Percentiles rank a stretch among this genome's conserved stretches.
These are phyloP conservation scores for Arxiozyma heterogenica DNA, from an alignment of 1,139 yeast species.

Conservation along the genomic window DNA sequence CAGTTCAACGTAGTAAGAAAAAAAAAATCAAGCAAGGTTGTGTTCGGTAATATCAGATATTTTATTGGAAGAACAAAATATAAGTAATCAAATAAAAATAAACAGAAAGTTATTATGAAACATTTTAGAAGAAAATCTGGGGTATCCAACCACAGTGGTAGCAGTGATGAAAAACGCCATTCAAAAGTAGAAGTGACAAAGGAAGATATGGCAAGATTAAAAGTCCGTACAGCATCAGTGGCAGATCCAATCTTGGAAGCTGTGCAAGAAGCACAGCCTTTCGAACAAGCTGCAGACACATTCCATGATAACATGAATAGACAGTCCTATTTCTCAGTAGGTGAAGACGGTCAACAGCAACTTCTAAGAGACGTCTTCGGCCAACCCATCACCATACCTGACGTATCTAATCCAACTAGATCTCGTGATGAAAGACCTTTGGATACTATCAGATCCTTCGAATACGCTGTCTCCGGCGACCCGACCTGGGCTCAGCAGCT, in stretches of 20 bases:
- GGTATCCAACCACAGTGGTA: slow-evolving; percentile 13
- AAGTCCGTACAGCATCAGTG: slow-evolving; percentile 54
- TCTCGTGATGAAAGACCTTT: slow-evolving; percentile 90
- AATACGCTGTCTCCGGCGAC: slow-evolving; percentile 90
- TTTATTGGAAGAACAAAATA: background rate
- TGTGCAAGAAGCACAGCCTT: slow-evolving; percentile 95
- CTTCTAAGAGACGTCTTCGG: slow-evolving; percentile 74
- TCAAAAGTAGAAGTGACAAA: slow-evolving; percentile 30
- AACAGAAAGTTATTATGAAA: slow-evolving; percentile 15
- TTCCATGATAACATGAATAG: slow-evolving; percentile 29
- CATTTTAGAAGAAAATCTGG: slow-evolving; percentile 26
- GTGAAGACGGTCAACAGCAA: slow-evolving; percentile 23
- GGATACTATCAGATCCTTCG: slow-evolving; percentile 89
- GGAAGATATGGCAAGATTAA: slow-evolving; percentile 43
- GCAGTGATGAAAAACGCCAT: slow-evolving; percentile 20
- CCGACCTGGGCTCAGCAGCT: slow-evolving; percentile 64
- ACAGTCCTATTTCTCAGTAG: slow-evolving; percentile 23
- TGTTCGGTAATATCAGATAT: no score
- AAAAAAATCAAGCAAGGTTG: background rate
- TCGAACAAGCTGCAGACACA: slow-evolving; percentile 55
- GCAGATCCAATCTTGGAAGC: slow-evolving; percentile 89
- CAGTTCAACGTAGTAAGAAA: no score
- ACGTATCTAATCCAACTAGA: slow-evolving; percentile 87
- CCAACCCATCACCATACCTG: slow-evolving; percentile 62
- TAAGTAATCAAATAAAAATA: background rate